Evolutionary conservation across 352 stramenopile genomes (phyloP), one percentile per base, ranked within the genome.

Genomic region (Phytophthora sansomeana): DNA sequence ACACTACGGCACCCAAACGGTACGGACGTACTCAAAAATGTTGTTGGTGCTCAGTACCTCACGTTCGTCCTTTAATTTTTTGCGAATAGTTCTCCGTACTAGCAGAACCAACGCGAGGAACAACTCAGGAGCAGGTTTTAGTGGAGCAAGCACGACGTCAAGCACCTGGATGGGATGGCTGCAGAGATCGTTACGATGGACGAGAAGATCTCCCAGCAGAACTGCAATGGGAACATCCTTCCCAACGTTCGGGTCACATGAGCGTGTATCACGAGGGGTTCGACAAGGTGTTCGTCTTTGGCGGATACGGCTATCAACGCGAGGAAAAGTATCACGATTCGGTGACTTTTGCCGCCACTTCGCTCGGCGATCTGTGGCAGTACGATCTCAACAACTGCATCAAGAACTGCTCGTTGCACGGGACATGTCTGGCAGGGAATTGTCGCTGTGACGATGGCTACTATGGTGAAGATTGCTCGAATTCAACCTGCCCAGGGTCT

Each of bases 401-500:
- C 42, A 95, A 96, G 62, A 98, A 99, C 75, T 99, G 97, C 69
- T 96, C 81, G 1, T 75, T 93, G 41, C 89, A 98, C 52, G 97
- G 97, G 17, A 68, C 89, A 1, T 99, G 97, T 70, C 79, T 79
- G 30, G 96, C 91, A 61, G 97, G 97, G 7, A 97, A 92, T 53
- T 99, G 96, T 55, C 78, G 84, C n/a, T 99, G 96, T 67, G 59
- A 98, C 60, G 88, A 96, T 51, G 97, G 97, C 13, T 99, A 97
- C 71, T 99, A 98, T 64, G 97, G 97, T n/a, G 63, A 91, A 3
- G 97, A 99, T 70, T 99, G 97, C 72, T 98, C 90, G 9, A 99
- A 99, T 67, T 89, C 85, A 17, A 80, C 92, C 6, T 99, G 97
- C 62, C 95, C 97, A 0, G 97, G 97, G 2, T 96, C 91, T 35